Base-by-base conservation (phyloP, 2,329 filamentous ascomycete genomes). In the Stachybotrys echinatus region DNA sequence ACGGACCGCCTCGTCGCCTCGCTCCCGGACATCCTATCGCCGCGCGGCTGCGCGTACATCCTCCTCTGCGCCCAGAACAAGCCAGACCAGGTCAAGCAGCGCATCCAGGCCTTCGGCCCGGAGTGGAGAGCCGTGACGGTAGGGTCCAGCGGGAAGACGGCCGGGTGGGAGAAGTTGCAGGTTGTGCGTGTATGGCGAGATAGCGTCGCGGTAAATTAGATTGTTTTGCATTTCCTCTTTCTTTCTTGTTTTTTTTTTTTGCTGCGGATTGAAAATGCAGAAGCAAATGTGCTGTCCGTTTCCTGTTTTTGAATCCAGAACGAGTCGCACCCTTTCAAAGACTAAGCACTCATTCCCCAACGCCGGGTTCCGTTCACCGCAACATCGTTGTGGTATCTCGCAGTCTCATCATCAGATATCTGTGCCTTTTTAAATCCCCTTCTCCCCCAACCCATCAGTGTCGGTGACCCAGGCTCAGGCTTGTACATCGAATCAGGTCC, bases 81-180 rank as follows among this genome's bases (percentile, higher is more conserved):
- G 65, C 94, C 94, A 0, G 83, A 85, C 22, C 72, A 82, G 48
- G 88, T 95, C 46, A 89, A 85, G 66, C 65, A 73, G 52, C 70
- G 77, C 45, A 80, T 94, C 52, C 69, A 56, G 34, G 55, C 56
- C 3, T 82, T 87, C 14, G 72, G 72, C 0, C 52, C 59, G 0
- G 65, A 60, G 21, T 97, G 92, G 94, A 76, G 68, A 53, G 89
- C 82, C 10, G 84, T 91, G 65, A 89, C 81, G 18, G 91, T 95
- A 5, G 87, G 88, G 6, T 80, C 77, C 48, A 96, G 90, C 67
- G 92, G 92, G 45, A 90, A 86, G 74, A 83, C 87, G 67, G 92
- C 88, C 23, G 94, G 94, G 0, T 96, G 92, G 92, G 94, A 99
- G 74, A 95, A 88, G 72, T 74, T 99, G 67, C 86, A 91, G 63